Evolutionary conservation across 1,139 yeast genomes (phyloP).

Genomic region (Magnusiomyces paraingens): DNA sequence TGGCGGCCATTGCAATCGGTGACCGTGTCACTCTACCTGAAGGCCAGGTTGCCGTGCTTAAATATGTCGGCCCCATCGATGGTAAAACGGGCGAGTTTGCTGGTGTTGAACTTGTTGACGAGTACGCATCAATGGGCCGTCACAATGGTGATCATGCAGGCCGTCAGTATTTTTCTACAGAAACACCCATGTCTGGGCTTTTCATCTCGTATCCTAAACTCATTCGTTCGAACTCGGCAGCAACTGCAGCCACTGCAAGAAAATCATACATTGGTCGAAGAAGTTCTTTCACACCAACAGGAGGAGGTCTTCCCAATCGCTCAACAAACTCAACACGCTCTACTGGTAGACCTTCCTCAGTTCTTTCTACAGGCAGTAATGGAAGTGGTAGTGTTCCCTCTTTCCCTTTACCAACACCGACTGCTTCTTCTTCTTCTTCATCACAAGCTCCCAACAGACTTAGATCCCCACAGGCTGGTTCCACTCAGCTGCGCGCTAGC

Average conservation of each 20-base stretch:
- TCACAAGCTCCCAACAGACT: not conserved
- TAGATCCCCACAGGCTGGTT: not conserved
- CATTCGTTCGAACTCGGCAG: not conserved
- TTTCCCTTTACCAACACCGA: too few species aligned
- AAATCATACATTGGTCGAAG: not conserved
- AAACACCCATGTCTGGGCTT: conserved; percentile 20
- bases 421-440: not conserved
- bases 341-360: conserved; percentile 1
- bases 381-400: too few species aligned
- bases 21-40: conserved; percentile 38
- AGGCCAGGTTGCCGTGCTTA: conserved; percentile 50
- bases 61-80: conserved; percentile 67
- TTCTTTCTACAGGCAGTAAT: not conserved
- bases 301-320: not conserved
- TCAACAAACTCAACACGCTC: not conserved
- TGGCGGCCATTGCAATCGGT: conserved; percentile 28
- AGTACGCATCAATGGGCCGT: conserved; percentile 61
- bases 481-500: too few species aligned
- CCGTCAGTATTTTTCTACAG: conserved; percentile 12
- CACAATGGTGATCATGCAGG: conserved; percentile 68
- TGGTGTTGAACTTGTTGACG: conserved; percentile 74
- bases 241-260: not conserved
- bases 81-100: conserved; percentile 78
- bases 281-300: not conserved
- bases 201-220: conserved; percentile 18